A percentile compares a stretch with the other conserved stretches of the same genome.
Conservation (phyloP, 1,139 yeast species). For the Geotrichum bryndzae region DNA sequence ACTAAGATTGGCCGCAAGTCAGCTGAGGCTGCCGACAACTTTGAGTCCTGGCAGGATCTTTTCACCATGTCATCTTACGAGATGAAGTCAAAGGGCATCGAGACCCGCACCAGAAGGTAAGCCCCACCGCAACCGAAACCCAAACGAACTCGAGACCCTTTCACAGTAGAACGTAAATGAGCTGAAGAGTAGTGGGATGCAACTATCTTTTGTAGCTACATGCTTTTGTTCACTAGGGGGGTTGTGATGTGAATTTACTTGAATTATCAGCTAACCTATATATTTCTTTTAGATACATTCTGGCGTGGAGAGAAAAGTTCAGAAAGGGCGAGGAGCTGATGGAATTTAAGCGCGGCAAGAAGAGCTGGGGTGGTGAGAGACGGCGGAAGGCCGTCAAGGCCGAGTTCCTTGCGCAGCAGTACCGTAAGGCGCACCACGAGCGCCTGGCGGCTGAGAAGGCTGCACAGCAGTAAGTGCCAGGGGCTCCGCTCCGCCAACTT, state of each 20-base stretch:
- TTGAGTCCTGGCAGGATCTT: constrained; percentile 70
- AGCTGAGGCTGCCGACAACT: constrained; percentile 59
- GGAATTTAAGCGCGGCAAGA: constrained; percentile 61
- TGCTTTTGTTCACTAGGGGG: not conserved
- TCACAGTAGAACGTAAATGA: not conserved
- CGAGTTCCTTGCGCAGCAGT: constrained; percentile 48
- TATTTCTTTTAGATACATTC: constrained; percentile 33
- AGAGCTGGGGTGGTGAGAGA: constrained; percentile 86
- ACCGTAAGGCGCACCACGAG: constrained; percentile 11
- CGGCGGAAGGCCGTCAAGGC: constrained; percentile 66
- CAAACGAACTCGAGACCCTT: not conserved
- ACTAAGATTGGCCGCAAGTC: constrained; percentile 69
- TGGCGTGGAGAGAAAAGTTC: constrained; percentile 42
- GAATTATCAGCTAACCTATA: not conserved
- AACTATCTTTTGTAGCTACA: not conserved
- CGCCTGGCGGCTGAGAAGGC: constrained; percentile 8
- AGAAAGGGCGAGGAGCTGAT: constrained; percentile 54
- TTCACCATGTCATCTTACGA: constrained; percentile 50
- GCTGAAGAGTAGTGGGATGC: not conserved
- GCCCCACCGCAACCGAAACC: not conserved
- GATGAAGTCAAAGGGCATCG: constrained; percentile 77
- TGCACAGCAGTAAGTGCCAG: not conserved
- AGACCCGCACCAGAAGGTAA: constrained; percentile 62
- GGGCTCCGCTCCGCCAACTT: not conserved
- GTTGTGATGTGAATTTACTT: not conserved